Conservation (phyloP, 2,329 filamentous ascomycete genomes). For the Ophiocordyceps robertsii region DNA sequence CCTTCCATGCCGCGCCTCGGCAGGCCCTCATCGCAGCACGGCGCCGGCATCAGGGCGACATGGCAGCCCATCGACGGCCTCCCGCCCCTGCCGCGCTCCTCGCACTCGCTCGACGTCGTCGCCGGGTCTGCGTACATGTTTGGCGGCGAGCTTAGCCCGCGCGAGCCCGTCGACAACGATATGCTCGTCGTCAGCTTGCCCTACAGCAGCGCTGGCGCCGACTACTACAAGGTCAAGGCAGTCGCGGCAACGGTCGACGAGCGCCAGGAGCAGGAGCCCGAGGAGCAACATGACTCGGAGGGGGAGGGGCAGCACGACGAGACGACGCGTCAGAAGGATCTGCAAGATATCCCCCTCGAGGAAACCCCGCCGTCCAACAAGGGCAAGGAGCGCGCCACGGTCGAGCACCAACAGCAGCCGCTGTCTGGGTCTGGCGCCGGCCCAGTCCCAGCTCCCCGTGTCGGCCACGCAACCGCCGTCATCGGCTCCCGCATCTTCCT, state of each 20-base stretch:
- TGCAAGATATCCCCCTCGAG: conserved; percentile 24
- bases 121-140: conserved; percentile 51
- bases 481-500: conserved; percentile 62
- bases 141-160: conserved; percentile 57
- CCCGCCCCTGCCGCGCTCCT: conserved; percentile 53
- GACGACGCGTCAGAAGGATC: conserved; percentile 14
- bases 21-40: not conserved
- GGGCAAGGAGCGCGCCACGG: conserved; percentile 21
- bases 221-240: conserved; percentile 45
- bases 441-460: conserved; percentile 49
- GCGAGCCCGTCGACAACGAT: conserved; percentile 58
- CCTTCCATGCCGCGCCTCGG: conserved; percentile 19
- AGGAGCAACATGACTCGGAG: not conserved
- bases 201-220: conserved; percentile 40
- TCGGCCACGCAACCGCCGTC: conserved; percentile 59
- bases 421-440: conserved; percentile 20
- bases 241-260: conserved; percentile 25
- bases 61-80: conserved; percentile 43
- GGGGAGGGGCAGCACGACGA: conserved; percentile 3
- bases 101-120: conserved; percentile 54
- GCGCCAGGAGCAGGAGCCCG: conserved; percentile 8
- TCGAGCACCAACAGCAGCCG: conserved; percentile 6
- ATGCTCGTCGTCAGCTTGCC: conserved; percentile 54
- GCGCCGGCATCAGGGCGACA: conserved; percentile 27
- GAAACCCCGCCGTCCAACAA: conserved; percentile 16